Evolutionary conservation across 441 rosid species (phyloP).

Genomic region (Rhodomyrtus psidioides): DNA sequence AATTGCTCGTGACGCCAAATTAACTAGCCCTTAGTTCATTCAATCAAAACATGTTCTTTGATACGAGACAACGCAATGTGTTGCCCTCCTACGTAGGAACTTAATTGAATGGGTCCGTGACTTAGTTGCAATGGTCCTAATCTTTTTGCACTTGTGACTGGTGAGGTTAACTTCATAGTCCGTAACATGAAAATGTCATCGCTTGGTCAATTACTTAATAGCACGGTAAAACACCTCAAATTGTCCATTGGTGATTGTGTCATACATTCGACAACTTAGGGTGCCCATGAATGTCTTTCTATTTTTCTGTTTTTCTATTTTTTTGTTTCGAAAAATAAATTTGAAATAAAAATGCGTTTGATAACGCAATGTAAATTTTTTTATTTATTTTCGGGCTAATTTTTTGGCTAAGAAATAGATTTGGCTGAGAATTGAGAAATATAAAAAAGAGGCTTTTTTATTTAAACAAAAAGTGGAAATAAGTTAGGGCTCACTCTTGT

Average conservation of each 20-base stretch:
- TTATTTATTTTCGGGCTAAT: no score
- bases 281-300: no score
- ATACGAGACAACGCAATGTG: neutral
- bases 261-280: neutral
- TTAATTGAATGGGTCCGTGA: neutral
- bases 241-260: accelerated
- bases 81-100: neutral
- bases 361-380: no score
- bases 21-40: neutral
- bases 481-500: no score
- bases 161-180: neutral
- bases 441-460: no score
- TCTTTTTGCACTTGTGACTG: neutral
- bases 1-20: neutral
- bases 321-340: no score
- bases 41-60: neutral
- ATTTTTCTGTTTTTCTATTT: no score
- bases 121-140: neutral
- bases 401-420: no score
- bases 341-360: no score
- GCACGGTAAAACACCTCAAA: neutral
- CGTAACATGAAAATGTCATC: neutral
- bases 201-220: neutral
- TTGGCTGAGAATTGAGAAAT: no score
- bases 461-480: no score